These are phyloP conservation scores for Phytophthora colocasiae DNA, from an alignment of 352 stramenopile species.

Conservation along the genomic window DNA sequence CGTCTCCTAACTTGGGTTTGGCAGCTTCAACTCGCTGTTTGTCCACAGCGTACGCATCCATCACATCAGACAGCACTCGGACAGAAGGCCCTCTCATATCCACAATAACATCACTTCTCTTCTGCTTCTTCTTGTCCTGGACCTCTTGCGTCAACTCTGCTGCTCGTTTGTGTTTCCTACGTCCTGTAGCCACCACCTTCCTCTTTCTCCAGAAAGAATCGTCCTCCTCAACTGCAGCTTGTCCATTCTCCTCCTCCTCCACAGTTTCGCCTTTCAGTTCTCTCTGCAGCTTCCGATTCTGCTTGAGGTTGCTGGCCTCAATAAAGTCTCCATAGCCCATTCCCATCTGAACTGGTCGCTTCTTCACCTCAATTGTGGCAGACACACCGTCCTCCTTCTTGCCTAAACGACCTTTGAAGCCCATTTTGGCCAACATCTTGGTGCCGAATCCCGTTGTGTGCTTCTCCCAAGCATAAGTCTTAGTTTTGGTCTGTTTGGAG, in stretches of 20 bases:
- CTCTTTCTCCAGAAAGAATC: slow-evolving; percentile 87
- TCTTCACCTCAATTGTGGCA: slow-evolving; percentile 93
- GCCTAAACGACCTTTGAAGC: slow-evolving; percentile 93
- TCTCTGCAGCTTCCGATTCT: slow-evolving; percentile 93
- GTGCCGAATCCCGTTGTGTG: slow-evolving; percentile 97
- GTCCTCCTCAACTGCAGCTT: slow-evolving; percentile 55
- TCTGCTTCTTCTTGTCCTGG: slow-evolving; percentile 46
- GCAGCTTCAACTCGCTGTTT: slow-evolving; percentile 47
- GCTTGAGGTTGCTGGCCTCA: slow-evolving; percentile 91
- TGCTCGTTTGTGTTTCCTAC: slow-evolving; percentile 66
- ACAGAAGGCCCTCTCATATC: slow-evolving; percentile 91
- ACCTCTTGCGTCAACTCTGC: slow-evolving; percentile 68
- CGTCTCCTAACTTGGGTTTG: slow-evolving; percentile 85
- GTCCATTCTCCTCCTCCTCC: slow-evolving; percentile 43
- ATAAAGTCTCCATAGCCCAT: slow-evolving; percentile 95
- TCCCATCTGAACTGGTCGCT: slow-evolving; percentile 92
- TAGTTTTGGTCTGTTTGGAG: slow-evolving; percentile 21
- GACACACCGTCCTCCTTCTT: slow-evolving; percentile 95
- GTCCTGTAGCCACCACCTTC: slow-evolving; percentile 41
- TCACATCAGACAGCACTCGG: slow-evolving; percentile 72
- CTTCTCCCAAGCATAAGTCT: slow-evolving; percentile 92
- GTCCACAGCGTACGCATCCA: slow-evolving; percentile 68
- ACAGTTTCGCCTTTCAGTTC: slow-evolving; percentile 87
- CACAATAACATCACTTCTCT: slow-evolving; percentile 76
- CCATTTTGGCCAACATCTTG: slow-evolving; percentile 97